Base-by-base conservation (phyloP, 1,284 basidiomycete genomes). In the Apiotrichum laibachii region DNA sequence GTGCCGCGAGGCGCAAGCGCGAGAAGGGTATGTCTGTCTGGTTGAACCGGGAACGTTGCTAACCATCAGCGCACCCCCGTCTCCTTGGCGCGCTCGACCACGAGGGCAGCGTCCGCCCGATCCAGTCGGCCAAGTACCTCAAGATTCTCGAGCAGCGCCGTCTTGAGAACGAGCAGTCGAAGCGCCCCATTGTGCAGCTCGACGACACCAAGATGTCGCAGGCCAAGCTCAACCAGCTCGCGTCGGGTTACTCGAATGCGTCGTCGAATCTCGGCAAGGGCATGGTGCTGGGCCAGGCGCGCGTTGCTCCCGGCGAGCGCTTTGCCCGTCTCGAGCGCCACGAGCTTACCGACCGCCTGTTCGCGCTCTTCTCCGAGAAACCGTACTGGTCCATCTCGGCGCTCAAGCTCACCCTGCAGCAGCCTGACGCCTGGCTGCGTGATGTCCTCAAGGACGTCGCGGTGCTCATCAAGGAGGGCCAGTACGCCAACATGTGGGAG, bases 371-470 rank as follows among this genome's bases (percentile, higher is more conserved):
- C 80, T 84, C 85, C 59, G 85, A 90, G 56, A 84, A 85, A 60
- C 85, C 88, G 40, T 87, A 87, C 64, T 97, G 92, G 92, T 82
- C 85, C 60, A 86, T 96, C 73, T 88, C 88, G 64, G 82, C 85
- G 18, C 79, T 97, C 53, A 84, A 90, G 49, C 85, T 88, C 63
- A 86, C 85, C 56, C 90, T 89, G 0, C 87, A 93, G 72, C 94
- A 98, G 77, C 94, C 94, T 1, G 90, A 95, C 75, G 85, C 82
- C 16, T 97, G 92, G 76, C 83, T 98, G 58, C 90, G 92, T 67
- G 92, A 97, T 68, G 86, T 91, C 0, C 79, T 98, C 51, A 81
- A 80, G 46, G 88, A 91, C 63, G 87, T 97, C 50, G 93, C 90
- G 2, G 85, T 83, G 61, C 81, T 92, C 50, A 86, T 93, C 73